Base-by-base conservation (phyloP, 2,329 filamentous ascomycete genomes). In the Pseudogymnoascus sp. region DNA sequence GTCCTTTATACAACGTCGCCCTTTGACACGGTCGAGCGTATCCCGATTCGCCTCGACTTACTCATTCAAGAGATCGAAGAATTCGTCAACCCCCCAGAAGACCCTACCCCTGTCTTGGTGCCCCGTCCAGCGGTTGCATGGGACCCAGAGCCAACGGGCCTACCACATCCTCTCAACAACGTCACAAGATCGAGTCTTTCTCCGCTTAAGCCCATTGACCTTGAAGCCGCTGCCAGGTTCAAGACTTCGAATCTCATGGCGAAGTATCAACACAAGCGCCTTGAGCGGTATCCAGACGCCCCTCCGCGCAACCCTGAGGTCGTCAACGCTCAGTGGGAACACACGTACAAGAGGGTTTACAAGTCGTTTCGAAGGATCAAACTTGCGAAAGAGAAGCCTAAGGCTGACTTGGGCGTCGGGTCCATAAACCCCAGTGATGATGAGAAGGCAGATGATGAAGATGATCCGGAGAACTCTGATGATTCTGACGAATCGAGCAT, bases 401-500 rank as follows among this genome's bases (percentile, higher is more conserved):
- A 13, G 2, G 3, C 10, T 33, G 28, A 47, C 11, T 1, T 11
- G 1, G 19, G 4, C 31, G 15, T 9, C 10, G 5, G 4, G 1
- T 33, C 26, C n/a, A 17, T 57, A 11, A 57, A 57, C 28, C 50
- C 50, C 17, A 57, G 50, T 15, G 50, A 57, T 33, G 50, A 57
- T 13, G 50, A 57, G 26, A 57, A 57, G 50, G 50, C 50, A 19
- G 50, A 57, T 57, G 50, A 57, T 33, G 50, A 57, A 21, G n/a
- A n/a, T 8, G 28, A 57, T 21, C n/a, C n/a, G 2, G 26, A 13
- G 10, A 33, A 13, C 4, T 57, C 28, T 13, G 50, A 21, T 21
- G 28, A 57, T 5, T 13, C 17, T 1, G 50, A 57, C 10, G 50
- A 33, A 13, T n/a, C n/a, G 10, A 57, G 50, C n/a, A 19, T 31